Percentiles rank a stretch among this genome's conserved stretches.
Conservation (phyloP, 2,329 filamentous ascomycete genomes). For the Venturia effusa region DNA sequence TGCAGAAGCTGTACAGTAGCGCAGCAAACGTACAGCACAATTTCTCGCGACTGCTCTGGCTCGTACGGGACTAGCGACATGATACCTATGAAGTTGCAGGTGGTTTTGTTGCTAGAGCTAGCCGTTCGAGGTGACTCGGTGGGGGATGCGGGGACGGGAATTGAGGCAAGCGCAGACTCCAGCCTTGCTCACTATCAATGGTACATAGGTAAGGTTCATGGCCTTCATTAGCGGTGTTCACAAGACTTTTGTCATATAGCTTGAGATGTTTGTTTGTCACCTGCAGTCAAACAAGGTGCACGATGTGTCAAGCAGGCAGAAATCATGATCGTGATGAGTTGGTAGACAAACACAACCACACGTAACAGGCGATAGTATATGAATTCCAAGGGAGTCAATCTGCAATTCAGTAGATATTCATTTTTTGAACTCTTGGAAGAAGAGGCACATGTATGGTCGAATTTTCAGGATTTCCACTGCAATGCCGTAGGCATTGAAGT, state of each 20-base stretch:
- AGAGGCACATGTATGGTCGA: background rate
- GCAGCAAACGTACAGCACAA: conserved; percentile 52
- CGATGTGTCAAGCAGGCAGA: background rate
- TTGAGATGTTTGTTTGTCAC: background rate
- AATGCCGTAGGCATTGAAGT: no score
- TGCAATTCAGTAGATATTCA: no score
- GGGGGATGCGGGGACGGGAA: background rate
- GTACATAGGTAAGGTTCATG: background rate
- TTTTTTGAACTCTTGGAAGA: no score
- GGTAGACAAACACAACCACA: background rate
- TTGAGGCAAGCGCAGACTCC: background rate
- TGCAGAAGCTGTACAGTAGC: conserved; percentile 8
- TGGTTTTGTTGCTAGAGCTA: conserved; percentile 15
- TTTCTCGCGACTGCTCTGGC: conserved; percentile 61
- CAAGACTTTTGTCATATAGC: background rate
- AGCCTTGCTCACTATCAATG: background rate
- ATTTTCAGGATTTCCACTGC: background rate
- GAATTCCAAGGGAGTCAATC: no score
- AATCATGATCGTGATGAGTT: background rate
- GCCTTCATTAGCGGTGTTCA: background rate
- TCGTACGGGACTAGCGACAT: conserved; percentile 70
- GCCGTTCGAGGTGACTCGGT: background rate
- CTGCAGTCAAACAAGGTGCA: background rate
- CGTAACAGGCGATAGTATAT: no score
- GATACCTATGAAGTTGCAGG: no score